Percentiles rank a stretch among this genome's conserved stretches.
Conservation (phyloP, 2,329 filamentous ascomycete species). For the Sarocladium oryzae region DNA sequence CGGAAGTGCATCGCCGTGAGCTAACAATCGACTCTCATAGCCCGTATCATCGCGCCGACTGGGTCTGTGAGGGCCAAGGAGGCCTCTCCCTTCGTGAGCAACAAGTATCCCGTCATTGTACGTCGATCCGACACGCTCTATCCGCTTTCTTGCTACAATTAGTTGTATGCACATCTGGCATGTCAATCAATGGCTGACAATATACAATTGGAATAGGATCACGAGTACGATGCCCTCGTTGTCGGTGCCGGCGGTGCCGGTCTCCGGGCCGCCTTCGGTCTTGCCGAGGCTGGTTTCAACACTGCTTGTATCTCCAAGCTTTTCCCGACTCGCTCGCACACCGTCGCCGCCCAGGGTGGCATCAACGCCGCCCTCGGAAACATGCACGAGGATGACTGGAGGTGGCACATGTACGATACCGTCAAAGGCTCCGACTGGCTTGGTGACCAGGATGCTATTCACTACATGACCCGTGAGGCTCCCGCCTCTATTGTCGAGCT, state of each 20-base stretch:
- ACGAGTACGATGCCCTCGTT: conserved; percentile 97
- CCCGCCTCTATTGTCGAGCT: conserved; percentile 88
- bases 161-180: background rate
- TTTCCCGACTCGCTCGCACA: conserved; percentile 80
- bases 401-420: conserved; percentile 99
- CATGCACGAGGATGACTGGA: conserved; percentile 98
- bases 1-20: background rate
- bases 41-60: conserved; percentile 73
- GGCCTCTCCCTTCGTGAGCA: conserved; percentile 77
- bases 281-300: conserved; percentile 84
- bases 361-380: conserved; percentile 88
- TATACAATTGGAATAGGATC: conserved; percentile 59
- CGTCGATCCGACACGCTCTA: conserved; percentile 27
- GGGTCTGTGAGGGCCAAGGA: conserved; percentile 87
- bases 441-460: conserved; percentile 93
- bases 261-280: conserved; percentile 76
- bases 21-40: conserved; percentile 34
- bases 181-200: conserved; percentile 18
- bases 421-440: conserved; percentile 98
- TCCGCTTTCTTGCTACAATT: background rate
- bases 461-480: conserved; percentile 97
- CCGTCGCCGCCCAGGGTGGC: conserved; percentile 74
- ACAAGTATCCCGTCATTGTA: conserved; percentile 92
- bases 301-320: conserved; percentile 83
- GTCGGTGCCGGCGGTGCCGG: conserved; percentile 79